Percentiles rank a stretch among this genome's conserved stretches.
Conservation (phyloP, 768 basidiomycete genomes). For the Favolaschia claudopus region DNA sequence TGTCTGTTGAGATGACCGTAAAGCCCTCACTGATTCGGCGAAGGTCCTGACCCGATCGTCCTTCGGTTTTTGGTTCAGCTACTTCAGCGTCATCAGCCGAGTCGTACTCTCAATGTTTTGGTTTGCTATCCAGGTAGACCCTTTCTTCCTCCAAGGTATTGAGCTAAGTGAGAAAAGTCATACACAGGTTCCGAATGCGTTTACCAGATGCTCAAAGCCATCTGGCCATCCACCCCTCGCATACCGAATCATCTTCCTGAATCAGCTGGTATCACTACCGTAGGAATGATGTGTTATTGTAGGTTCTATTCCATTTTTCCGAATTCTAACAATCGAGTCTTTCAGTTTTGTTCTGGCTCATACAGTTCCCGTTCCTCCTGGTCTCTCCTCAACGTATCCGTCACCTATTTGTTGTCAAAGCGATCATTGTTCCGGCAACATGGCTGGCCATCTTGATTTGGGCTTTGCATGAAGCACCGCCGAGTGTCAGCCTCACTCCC, state of each 20-base stretch:
- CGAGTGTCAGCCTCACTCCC: conserved; percentile 63
- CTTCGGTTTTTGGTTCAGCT: conserved; percentile 91
- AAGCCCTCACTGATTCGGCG: neutral
- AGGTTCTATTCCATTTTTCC: neutral
- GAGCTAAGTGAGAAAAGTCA: too few species aligned
- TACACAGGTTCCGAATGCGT: conserved; percentile 75
- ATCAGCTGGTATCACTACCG: conserved; percentile 67
- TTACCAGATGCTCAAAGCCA: conserved; percentile 84
- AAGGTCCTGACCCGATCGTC: conserved; percentile 84
- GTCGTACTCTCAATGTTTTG: conserved; percentile 83
- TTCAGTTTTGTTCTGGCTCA: conserved; percentile 70
- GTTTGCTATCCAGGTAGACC: conserved; percentile 75
- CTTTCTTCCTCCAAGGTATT: neutral
- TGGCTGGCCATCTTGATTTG: conserved; percentile 81
- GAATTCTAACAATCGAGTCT: neutral
- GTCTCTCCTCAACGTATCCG: conserved; percentile 81
- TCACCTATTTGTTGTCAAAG: conserved; percentile 77
- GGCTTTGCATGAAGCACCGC: conserved; percentile 75
- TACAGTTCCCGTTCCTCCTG: conserved; percentile 80
- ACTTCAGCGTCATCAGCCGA: conserved; percentile 83
- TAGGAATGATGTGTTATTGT: conserved; percentile 48
- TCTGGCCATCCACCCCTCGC: conserved; percentile 76
- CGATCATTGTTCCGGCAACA: conserved; percentile 66
- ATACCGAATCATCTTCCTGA: conserved; percentile 71
- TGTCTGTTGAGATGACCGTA: neutral